Base-by-base conservation (phyloP, 495 filamentous ascomycete genomes). In the Aspergillus nanangensis region DNA sequence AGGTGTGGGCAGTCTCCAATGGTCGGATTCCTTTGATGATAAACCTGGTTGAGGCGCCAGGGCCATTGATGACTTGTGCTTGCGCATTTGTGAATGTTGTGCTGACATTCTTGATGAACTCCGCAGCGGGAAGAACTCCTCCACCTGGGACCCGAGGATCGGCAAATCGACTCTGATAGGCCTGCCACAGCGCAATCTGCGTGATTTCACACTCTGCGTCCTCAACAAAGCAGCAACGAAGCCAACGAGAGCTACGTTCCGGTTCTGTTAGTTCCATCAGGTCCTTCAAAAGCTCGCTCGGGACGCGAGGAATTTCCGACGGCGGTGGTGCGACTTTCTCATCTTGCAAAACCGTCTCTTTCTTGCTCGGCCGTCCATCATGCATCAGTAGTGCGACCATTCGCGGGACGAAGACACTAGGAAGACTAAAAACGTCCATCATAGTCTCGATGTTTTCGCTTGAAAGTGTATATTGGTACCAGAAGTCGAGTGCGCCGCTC, bases 91-190 rank as follows among this genome's bases (percentile, higher is more conserved):
- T 74, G 72, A 81, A 97, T 45, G 76, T 90, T 43, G 72, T 79
- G 54, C 84, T 91, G 23, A 97, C 92, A 55, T 96, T 96, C 48
- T 91, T 86, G 58, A 99, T 99, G 62, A 97, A 99, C 35, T 97
- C 94, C 3, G 90, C 89, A 1, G 94, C 93, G 8, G 83, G 82
- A 33, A 97, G 79, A 45, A 90, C 80, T 20, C 75, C 75, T 11
- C 77, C 76, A 11, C 74, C 71, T 24, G 69, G 65, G 24, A 66
- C 49, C 11, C 66, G 63, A 36, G 68, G 64, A 13, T 74, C 67
- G 19, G 75, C 73, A 49, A 98, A 97, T 1, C 87, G 84, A 27
- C 72, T 74, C 56, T 96, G 93, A 55, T 99, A 99, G 2, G 93
- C 92, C 62, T 95, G 87, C 94, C 94, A 99, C 37, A 97, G 77